Base-by-base conservation (phyloP, 2,329 filamentous ascomycete genomes). In the Metarhizium humberi region DNA sequence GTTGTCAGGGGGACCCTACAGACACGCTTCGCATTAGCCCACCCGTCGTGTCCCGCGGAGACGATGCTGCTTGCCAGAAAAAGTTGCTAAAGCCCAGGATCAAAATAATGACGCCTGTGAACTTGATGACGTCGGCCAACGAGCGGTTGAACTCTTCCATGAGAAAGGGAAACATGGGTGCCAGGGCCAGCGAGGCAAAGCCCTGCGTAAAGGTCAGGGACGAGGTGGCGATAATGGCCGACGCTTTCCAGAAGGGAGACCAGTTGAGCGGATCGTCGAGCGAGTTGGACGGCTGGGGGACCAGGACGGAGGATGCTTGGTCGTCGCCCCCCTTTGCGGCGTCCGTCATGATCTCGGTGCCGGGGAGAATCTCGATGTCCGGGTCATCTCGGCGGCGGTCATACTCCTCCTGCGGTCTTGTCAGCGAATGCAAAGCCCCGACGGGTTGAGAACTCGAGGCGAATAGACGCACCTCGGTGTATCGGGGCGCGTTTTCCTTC, bases 361-460 rank as follows among this genome's bases (percentile, higher is more conserved):
- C 38, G 14, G 38, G 38, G 38, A 40, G 38, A 40, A 40, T 16
- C 38, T 40, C 38, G 14, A 16, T 16, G 38, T 40, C 5, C 38
- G 13, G 11, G 10, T 5, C 38, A 40, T 40, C 38, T 11, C 14
- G 11, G 14, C 11, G 11, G 5, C 13, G 38, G 7, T 40, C 55
- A 45, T 65, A 65, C 29, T 55, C 56, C 1, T 62, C 38, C 38
- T 40, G 13, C 8, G 13, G 7, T 8, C 34, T 36, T 36, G 34
- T 36, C 1, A 36, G 34, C 8, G 3, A 8, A 13, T 13, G 5
- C 34, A 36, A 3, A 36, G 25, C 1, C 25, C 25, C 3, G 25
- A 25, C 25, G 25, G 4, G 25, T 25, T 25, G 25, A 25, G 20
- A 20, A 20, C 2, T 20, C 20, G 20, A 25, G 1, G 25, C 25